These are phyloP conservation scores for Hyaloperonospora arabidopsidis DNA, from an alignment of 352 stramenopile genomes.

Conservation along the genomic window DNA sequence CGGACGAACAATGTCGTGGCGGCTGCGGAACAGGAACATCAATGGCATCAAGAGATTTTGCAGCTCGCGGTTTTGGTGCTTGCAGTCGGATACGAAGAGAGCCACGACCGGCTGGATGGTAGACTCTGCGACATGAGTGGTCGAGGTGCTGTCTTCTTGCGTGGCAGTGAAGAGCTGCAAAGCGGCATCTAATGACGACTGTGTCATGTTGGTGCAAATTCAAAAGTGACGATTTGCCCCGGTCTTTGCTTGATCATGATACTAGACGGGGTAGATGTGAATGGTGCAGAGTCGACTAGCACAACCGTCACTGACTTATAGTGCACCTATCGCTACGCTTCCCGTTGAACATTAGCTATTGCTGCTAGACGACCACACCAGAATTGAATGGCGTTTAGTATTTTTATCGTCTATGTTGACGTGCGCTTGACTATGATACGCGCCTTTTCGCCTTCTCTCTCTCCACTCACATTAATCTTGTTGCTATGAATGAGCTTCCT, in stretches of 20 bases:
- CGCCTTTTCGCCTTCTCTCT: constrained; percentile 1
- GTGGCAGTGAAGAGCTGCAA: constrained; percentile 15
- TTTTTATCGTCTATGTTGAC: constrained; percentile 7
- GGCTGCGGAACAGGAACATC: constrained; percentile 52
- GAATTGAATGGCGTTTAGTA: constrained; percentile 10
- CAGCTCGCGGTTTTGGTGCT: constrained; percentile 26
- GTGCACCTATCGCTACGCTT: too few species aligned
- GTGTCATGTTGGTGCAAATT: background rate
- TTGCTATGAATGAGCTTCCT: too few species aligned
- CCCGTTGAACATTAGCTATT: too few species aligned
- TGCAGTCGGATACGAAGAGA: constrained; percentile 19
- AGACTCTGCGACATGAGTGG: constrained; percentile 5
- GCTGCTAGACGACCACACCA: too few species aligned
- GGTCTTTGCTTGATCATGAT: background rate
- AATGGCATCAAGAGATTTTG: constrained; percentile 43
- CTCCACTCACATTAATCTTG: constrained; percentile 1
- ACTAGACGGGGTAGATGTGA: background rate
- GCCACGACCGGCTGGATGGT: constrained; percentile 18
- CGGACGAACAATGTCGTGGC: constrained; percentile 49
- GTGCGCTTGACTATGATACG: constrained; percentile 4
- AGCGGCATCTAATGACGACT: constrained; percentile 13
- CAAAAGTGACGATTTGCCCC: background rate
- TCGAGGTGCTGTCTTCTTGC: constrained; percentile 3
- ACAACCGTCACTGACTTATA: too few species aligned
- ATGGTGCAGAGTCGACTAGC: too few species aligned